Conservation (phyloP, 495 filamentous ascomycete species). For the Penicillium simplicissimum region DNA sequence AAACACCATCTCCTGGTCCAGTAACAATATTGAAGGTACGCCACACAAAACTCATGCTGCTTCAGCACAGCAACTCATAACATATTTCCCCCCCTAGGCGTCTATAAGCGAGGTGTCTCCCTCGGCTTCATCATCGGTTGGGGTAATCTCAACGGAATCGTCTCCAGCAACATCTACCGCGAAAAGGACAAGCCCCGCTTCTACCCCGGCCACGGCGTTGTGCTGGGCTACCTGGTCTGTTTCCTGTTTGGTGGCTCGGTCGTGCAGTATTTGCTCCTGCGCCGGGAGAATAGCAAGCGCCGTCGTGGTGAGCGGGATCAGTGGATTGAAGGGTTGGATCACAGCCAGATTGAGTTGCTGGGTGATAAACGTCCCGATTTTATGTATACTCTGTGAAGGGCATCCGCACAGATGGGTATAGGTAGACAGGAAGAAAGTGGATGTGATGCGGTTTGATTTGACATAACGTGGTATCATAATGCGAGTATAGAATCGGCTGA, state of each 20-base stretch:
- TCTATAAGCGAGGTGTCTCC: conserved; percentile 87
- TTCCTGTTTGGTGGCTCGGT: conserved; percentile 63
- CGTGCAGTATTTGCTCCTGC: conserved; percentile 64
- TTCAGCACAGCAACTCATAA: not conserved
- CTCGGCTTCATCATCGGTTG: conserved; percentile 88
- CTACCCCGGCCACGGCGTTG: conserved; percentile 57
- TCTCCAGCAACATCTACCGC: conserved; percentile 73
- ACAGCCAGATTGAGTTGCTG: conserved; percentile 33
- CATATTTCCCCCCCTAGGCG: conserved; percentile 44
- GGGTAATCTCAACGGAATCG: conserved; percentile 90
- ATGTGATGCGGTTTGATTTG: not conserved
- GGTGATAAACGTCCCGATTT: conserved; percentile 81
- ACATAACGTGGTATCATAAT: conserved; percentile 2
- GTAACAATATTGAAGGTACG: conserved; percentile 80
- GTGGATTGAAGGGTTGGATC: conserved; percentile 50
- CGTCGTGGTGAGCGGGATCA: conserved; percentile 66
- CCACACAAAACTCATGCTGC: not conserved
- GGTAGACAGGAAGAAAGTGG: not conserved
- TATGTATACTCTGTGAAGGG: conserved; percentile 63
- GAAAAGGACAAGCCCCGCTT: conserved; percentile 54
- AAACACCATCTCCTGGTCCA: conserved; percentile 88
- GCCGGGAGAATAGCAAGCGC: conserved; percentile 40
- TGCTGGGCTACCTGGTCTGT: conserved; percentile 60
- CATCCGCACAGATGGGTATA: not conserved
- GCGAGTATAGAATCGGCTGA: not conserved